These are phyloP conservation scores for Nitzschia palea DNA, from an alignment of 108 stramenopile species.

Conservation along the genomic window DNA sequence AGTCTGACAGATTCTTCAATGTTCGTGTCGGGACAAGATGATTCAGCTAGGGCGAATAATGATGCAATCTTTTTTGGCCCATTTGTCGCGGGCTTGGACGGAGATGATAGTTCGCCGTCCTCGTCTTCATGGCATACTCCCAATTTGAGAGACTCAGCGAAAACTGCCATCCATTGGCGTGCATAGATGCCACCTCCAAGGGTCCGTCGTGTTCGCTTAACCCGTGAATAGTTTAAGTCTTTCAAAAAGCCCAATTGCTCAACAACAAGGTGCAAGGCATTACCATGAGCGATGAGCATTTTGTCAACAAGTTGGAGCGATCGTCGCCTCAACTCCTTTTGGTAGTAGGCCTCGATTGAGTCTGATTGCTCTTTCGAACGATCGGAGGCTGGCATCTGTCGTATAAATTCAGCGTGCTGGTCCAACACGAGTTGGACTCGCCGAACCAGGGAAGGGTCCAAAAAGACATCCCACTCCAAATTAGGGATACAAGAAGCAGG, in stretches of 20 bases:
- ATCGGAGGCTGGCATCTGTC: conserved; percentile 19
- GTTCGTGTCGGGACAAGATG: conserved; percentile 46
- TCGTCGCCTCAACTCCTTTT: conserved; percentile 56
- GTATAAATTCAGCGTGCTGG: conserved; percentile 19
- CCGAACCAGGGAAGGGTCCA: conserved; percentile 71
- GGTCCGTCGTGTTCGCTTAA: conserved; percentile 72
- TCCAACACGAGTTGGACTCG: conserved; percentile 70
- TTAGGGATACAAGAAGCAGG: conserved; percentile 26
- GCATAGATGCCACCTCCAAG: conserved; percentile 86
- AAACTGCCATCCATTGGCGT: conserved; percentile 79
- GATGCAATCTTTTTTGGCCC: neutral
- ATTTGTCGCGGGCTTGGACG: neutral
- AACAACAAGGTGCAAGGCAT: conserved; percentile 59
- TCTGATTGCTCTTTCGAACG: neutral
- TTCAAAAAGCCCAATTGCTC: conserved; percentile 74
- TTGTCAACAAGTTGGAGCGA: conserved; percentile 59
- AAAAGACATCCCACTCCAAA: conserved; percentile 84
- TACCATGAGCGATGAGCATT: conserved; percentile 88
- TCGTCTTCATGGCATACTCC: conserved; percentile 52
- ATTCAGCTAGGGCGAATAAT: conserved; percentile 8
- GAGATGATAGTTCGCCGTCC: conserved; percentile 12
- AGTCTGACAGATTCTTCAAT: conserved; percentile 57
- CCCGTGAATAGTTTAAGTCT: conserved; percentile 76
- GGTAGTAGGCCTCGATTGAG: conserved; percentile 32
- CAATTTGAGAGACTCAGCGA: conserved; percentile 68